Base-by-base conservation (phyloP, 441 rosid genomes). In the Populus hybrid region DNA sequence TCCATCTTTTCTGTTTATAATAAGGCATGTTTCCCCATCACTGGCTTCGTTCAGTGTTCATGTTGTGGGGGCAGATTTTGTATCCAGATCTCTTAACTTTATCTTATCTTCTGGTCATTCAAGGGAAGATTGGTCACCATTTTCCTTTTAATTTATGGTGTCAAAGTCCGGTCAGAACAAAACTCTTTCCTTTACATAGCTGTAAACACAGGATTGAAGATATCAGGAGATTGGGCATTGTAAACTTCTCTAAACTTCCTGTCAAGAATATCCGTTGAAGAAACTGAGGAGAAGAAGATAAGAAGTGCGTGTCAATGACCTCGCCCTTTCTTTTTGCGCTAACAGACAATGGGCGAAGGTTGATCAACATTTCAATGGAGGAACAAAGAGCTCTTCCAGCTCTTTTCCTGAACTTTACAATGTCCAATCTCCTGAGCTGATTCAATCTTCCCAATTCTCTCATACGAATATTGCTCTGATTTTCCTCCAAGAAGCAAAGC, bases 341-440 rank as follows among this genome's bases (percentile, higher is more conserved):
- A 12, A 85, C 18, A 4, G 84, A 83, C 30, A 85, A 74, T 34
- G 84, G 78, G 1, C 40, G 78, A 70, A 85, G 83, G 42, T 83
- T 76, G 30, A 12, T 67, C 67, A 81, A 75, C 74, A 73, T 81
- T 50, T 81, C 69, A 14, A 85, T 75, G 32, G 84, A 83, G 7
- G 68, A 75, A 68, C 88, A 85, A 63, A 79, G 46, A 35, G 57
- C 67, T 67, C 42, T 72, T 40, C 83, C 88, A 70, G 83, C 78
- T 77, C 73, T 77, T 10, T 57, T 61, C 28, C 72, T 79, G 74
- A 83, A 32, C 64, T 81, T 78, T 50, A 73, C 69, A 57, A 85
- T 75, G 4, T 85, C 85, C 23, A 85, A 50, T 69, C 83, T 79
- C 38, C 83, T 84, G 67, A 85, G 78, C 40, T 85, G 80, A 26